Evolutionary conservation across 495 filamentous ascomycete genomes (phyloP), one percentile per base, ranked within the genome.

Genomic region (Trichoderma asperelloides): DNA sequence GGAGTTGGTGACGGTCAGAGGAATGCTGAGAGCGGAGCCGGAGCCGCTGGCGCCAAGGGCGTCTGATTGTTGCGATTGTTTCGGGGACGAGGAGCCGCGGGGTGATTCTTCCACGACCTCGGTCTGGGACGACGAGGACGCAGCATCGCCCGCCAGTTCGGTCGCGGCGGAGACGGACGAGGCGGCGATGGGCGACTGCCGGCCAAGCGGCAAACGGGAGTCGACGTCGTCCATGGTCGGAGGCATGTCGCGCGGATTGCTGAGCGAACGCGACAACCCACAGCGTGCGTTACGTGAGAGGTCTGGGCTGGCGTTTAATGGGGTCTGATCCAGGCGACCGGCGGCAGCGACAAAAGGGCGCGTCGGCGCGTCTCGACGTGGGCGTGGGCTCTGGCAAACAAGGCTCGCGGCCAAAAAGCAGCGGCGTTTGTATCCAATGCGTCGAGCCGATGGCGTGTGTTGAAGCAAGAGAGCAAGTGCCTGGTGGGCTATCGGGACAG

Each of bases 1-100:
- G 18, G 80, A 81, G 65, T 77, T 45, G 27, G 40, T 28, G 25
- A 45, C 64, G 39, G 64, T 45, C 39, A 41, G 41, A 30, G 64
- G 40, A 51, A 45, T 45, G 43, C 64, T 65, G 39, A 40, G 64
- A n/a, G 64, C 40, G 41, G 43, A 49, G 40, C 55, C 55, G 55
- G 23, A 25, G 55, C 55, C 55, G 21, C 47, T 21, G 47, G 47
- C 47, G 25, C 30, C 55, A 21, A 28, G 47, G 21, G 47, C 23
- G 41, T 49, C 43, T 27, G 64, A 45, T 45, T 49, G 64, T 41
- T 64, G 62, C 33, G 62, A 64, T 39, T 64, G 40, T 16, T 64
- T 64, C 33, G 62, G 33, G 33, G 33, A 37, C 21, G 23, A 23
- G 15, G 43, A 18, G 64, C 18, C 27, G 21, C 27, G 37, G 64